A percentile compares a stretch with the other conserved stretches of the same genome.
Evolutionary conservation across 345 rosid species (phyloP).

Genomic region (Lepidium africanum): DNA sequence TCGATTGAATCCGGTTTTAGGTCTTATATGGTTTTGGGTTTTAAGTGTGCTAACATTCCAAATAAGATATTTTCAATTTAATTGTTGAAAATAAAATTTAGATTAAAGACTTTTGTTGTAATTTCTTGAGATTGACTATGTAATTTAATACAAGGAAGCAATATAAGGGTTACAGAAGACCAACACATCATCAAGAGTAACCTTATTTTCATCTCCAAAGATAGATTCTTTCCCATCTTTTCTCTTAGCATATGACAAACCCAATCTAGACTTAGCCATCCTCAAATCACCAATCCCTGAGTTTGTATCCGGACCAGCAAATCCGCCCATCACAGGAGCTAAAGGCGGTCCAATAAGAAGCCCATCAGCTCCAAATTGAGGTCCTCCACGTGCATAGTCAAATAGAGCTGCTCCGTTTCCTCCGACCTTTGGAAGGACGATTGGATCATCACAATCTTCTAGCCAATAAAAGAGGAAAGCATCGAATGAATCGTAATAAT

Average conservation of each 20-base stretch:
- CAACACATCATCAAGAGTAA: constrained; percentile 50
- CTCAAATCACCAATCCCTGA: constrained; percentile 75
- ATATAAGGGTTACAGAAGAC: constrained; percentile 72
- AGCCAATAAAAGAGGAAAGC: constrained; percentile 80
- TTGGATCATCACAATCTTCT: constrained; percentile 30
- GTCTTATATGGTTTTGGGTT: too few species aligned
- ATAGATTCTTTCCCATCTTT: constrained; percentile 66
- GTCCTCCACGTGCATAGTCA: constrained; percentile 60
- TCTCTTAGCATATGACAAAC: constrained; percentile 76
- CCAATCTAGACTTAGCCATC: constrained; percentile 77
- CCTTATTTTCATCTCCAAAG: constrained; percentile 55
- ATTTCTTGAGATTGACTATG: background rate
- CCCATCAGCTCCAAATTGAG: constrained; percentile 75
- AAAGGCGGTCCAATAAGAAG: constrained; percentile 72
- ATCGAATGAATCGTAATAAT: constrained; percentile 73
- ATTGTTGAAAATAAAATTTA: too few species aligned
- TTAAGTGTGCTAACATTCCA: too few species aligned
- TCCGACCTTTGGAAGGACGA: constrained; percentile 58
- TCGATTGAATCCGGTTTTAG: too few species aligned
- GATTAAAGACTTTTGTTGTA: background rate
- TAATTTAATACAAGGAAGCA: constrained; percentile 54
- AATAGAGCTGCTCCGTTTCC: constrained; percentile 89
- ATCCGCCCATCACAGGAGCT: constrained; percentile 77
- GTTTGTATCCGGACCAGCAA: constrained; percentile 72
- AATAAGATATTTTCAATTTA: too few species aligned